Conservation (phyloP, 352 stramenopile species). For the Peronospora farinosa region DNA sequence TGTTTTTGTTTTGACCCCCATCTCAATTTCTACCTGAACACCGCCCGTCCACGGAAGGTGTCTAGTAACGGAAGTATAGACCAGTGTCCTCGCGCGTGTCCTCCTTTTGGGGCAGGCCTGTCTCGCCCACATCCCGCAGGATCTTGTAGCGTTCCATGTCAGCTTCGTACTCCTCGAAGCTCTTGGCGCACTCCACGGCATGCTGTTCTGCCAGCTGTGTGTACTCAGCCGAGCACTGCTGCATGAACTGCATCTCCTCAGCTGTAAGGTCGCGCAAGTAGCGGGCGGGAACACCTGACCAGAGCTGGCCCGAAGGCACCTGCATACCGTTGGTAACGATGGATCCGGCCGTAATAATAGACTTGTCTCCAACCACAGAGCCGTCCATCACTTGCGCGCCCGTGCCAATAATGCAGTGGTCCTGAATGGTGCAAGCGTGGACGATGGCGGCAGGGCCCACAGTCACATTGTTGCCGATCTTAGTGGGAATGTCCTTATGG, state of each 20-base stretch:
- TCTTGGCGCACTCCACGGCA: constrained; percentile 71
- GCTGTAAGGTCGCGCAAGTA: constrained; percentile 80
- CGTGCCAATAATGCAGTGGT: constrained; percentile 90
- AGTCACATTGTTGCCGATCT: constrained; percentile 88
- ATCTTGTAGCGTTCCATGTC: constrained; percentile 75
- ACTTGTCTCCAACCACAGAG: constrained; percentile 80
- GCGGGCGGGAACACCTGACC: constrained; percentile 76
- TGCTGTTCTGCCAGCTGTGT: constrained; percentile 71
- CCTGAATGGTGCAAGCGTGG: constrained; percentile 88
- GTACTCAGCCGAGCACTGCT: constrained; percentile 85
- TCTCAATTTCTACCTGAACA: constrained; percentile 22
- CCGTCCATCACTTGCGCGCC: constrained; percentile 88
- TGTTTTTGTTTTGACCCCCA: constrained; percentile 29
- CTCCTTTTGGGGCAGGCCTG: constrained; percentile 63
- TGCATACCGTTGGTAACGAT: constrained; percentile 84
- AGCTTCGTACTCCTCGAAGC: constrained; percentile 74
- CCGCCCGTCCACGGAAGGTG: constrained; percentile 7
- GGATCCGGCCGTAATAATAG: constrained; percentile 86
- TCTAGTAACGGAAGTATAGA: constrained; percentile 88
- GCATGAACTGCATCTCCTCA: constrained; percentile 86
- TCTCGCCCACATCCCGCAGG: constrained; percentile 72
- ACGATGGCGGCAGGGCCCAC: constrained; percentile 85
- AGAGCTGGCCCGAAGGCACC: constrained; percentile 86
- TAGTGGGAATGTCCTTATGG: constrained; percentile 84
- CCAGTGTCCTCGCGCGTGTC: constrained; percentile 70